Base-by-base conservation (phyloP, 345 rosid species). In the Dovyalis caffra region DNA sequence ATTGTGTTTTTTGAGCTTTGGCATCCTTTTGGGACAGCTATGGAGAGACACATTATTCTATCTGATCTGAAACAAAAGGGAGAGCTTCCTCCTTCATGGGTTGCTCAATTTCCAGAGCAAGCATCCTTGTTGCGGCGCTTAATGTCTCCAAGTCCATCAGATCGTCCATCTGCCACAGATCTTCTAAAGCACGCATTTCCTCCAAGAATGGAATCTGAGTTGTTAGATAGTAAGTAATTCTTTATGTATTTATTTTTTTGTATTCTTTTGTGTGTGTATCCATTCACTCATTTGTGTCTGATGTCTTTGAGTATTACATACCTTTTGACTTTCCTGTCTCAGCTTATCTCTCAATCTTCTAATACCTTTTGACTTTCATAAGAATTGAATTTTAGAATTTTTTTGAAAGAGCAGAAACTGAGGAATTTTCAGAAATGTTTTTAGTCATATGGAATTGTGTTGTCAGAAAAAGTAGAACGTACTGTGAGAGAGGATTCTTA, bases 141-240 rank as follows among this genome's bases (percentile, higher is more conserved):
- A 79, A 87, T 91, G 92, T 95, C 97, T 78, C 87, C 91, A 81
- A 95, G 90, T 85, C 99, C 99, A 70, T 92, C 99, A 80, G 95
- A 92, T 76, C 97, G 99, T 73, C 99, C 99, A 40, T 92, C 97
- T 77, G 99, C 97, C 63, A 79, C 86, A 33, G 97, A 95, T 78
- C 95, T 95, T 80, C 83, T 95, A 79, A 80, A 88, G 83, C 83
- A 87, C 62, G 92, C 86, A 64, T 90, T 95, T 84, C 99, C 99
- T 74, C 97, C 97, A 21, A 83, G 87, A 82, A 90, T 95, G 99
- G 97, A 95, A 82, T 88, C 83, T 43, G 97, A 92, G 87, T 76
- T 91, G 74, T 80, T 95, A 69, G 97, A 95, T 70, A 87, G 99
- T 92, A 77, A 83, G 99, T 86, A 71, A 58, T 65, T 73, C 45